Evolutionary conservation across 2,329 filamentous ascomycete species (phyloP), one percentile per base, ranked within the genome.

Genomic region (Penicillium olsonii): DNA sequence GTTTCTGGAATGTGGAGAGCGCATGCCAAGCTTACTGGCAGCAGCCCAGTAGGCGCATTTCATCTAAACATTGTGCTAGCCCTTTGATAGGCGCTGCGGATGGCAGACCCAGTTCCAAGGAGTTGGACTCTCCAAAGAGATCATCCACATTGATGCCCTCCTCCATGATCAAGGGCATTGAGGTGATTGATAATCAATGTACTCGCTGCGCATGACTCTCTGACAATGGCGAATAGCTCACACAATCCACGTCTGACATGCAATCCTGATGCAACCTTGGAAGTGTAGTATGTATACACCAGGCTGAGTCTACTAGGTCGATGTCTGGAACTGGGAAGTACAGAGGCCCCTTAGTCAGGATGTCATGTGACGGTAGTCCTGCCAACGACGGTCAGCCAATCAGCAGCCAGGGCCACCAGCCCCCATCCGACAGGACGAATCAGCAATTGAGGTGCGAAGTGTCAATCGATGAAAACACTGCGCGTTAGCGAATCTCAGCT

Each of bases 11-110:
- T 27, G 15, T 9, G 7, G 8, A 37, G 41, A n/a, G 5, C n/a
- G 8, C 15, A 20, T 38, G 27, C 12, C 39, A 37, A 41, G 79
- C 85, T 73, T 83, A 94, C 90, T 91, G 87, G 77, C 86, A 90
- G 68, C 88, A 94, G 14, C 90, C 90, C 50, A 82, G 82, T 50
- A 80, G 76, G 57, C 87, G 84, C 60, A 94, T 77, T 63, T 95
- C 88, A 67, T 94, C 88, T 31, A 96, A 71, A 48, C 88, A 82
- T 63, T 86, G 82, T 27, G 84, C 80, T 17, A 95, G 78, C 48
- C 87, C 83, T 68, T 87, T 89, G 46, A 82, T 78, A 11, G 80
- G 76, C 24, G 81, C 76, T 4, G 77, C 70, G 6, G 76, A 77
- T 8, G 61, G 57, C 78, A 54, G 82, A 67, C 59, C 82, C 81